These are phyloP conservation scores for Danielia reshetovae DNA, from an alignment of 805 yeast genomes.

Conservation along the genomic window DNA sequence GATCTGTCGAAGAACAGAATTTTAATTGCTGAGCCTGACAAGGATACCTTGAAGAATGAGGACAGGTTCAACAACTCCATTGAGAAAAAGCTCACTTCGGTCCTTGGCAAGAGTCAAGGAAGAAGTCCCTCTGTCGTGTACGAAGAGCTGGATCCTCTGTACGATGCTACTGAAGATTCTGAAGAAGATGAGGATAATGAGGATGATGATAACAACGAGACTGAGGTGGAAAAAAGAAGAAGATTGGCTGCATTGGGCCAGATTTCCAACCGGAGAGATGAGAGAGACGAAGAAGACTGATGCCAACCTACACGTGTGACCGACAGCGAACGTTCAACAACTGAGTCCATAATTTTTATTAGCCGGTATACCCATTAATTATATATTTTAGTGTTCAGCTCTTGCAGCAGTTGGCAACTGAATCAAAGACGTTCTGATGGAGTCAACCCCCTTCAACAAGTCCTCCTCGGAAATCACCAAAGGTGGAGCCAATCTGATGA, in stretches of 20 bases:
- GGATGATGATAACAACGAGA: constrained; percentile 41
- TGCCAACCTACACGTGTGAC: too few species aligned
- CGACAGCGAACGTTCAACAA: too few species aligned
- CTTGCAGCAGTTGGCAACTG: constrained; percentile 52
- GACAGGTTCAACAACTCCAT: not conserved
- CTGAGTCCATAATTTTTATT: not conserved
- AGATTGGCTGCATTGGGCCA: constrained; percentile 57
- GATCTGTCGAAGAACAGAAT: not conserved
- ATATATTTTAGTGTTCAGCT: constrained; percentile 41
- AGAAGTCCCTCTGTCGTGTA: not conserved
- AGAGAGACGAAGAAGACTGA: constrained; percentile 49
- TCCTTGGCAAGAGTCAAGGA: not conserved
- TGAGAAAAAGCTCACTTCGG: not conserved
- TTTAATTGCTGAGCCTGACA: not conserved
- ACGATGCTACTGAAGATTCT: constrained; percentile 9
- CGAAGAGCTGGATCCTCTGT: constrained; percentile 6
- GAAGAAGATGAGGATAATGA: constrained; percentile 19
- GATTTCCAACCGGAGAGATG: constrained; percentile 34
- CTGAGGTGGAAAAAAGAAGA: constrained; percentile 62
- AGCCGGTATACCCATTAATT: too few species aligned
- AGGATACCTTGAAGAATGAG: not conserved
- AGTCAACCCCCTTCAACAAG: constrained; percentile 71
- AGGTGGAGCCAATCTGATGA: constrained; percentile 95
- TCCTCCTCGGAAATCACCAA: constrained; percentile 87
- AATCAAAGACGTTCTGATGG: constrained; percentile 58